These are phyloP conservation scores for Trichoderma polysporum DNA, from an alignment of 2,329 filamentous ascomycete genomes.

Conservation along the genomic window DNA sequence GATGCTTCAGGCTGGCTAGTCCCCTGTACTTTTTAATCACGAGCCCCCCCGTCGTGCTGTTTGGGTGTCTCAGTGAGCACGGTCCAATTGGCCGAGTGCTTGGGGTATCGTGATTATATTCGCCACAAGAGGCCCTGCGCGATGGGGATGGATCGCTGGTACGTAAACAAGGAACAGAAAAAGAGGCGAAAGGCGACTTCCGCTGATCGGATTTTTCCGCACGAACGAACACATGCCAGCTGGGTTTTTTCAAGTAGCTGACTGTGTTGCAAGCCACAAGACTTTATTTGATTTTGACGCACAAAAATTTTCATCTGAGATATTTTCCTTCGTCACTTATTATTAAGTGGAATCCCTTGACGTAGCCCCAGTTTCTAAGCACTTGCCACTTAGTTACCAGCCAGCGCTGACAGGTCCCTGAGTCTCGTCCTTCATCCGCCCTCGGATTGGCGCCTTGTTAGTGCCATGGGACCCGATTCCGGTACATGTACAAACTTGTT, in stretches of 20 bases:
- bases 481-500: too few species aligned
- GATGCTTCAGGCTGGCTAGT: neutral
- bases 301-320: neutral
- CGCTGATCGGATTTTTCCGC: neutral
- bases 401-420: slow-evolving; percentile 14
- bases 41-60: neutral
- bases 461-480: neutral
- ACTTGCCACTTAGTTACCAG: slow-evolving; percentile 5
- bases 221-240: neutral
- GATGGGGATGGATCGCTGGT: neutral
- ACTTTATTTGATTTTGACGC: neutral
- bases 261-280: slow-evolving; percentile 15
- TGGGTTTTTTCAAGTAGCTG: neutral
- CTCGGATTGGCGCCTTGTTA: neutral
- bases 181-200: neutral
- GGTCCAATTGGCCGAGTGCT: neutral
- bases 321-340: too few species aligned
- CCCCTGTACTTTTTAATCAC: slow-evolving; percentile 2
- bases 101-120: neutral
- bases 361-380: slow-evolving; percentile 13
- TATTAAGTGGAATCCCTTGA: neutral
- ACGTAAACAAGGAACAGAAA: neutral
- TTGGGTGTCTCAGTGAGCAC: neutral
- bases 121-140: neutral
- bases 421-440: neutral